phyloP scores from a whole-genome alignment of 345 rosid genomes.

The Stellera chamaejasme region DNA sequence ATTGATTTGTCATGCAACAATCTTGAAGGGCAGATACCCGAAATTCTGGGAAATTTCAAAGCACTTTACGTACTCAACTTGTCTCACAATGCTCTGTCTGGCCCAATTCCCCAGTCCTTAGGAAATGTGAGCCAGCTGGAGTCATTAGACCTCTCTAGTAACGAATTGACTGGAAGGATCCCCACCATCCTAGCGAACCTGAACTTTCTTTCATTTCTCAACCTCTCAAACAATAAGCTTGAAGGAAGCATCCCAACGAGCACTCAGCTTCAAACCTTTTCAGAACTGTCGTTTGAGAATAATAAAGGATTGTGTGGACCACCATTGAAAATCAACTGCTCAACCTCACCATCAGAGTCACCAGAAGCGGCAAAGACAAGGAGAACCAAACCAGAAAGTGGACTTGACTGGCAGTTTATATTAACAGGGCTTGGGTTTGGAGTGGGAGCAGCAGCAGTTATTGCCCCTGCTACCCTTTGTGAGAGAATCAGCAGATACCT shows the following conservation, averaged over 20 bases:
- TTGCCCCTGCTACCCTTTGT: constrained; percentile 32
- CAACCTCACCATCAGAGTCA: background rate
- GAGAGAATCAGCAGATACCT: constrained; percentile 21
- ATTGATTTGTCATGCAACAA: constrained; percentile 28
- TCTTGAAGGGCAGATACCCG: constrained; percentile 24
- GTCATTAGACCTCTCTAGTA: constrained; percentile 31
- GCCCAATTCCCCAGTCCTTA: constrained; percentile 17
- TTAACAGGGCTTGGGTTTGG: constrained; percentile 45
- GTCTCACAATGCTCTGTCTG: constrained; percentile 23
- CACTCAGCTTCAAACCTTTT: constrained; percentile 24
- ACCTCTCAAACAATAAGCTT: constrained; percentile 28
- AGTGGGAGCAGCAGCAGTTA: constrained; percentile 31
- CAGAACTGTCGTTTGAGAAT: constrained; percentile 9
- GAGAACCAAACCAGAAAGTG: background rate
- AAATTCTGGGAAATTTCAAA: constrained; percentile 11
- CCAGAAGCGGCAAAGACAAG: background rate
- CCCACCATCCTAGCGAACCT: constrained; percentile 20
- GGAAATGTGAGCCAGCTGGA: constrained; percentile 20
- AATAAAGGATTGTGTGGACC: constrained; percentile 23
- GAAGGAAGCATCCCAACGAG: constrained; percentile 18
- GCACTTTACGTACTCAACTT: constrained; percentile 22
- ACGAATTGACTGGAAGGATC: constrained; percentile 14
- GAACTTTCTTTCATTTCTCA: constrained; percentile 21
- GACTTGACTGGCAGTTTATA: constrained; percentile 39
- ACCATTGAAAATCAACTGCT: constrained; percentile 12